Conservation (phyloP, 768 basidiomycete genomes). For the Leucocoprinus birnbaumii region DNA sequence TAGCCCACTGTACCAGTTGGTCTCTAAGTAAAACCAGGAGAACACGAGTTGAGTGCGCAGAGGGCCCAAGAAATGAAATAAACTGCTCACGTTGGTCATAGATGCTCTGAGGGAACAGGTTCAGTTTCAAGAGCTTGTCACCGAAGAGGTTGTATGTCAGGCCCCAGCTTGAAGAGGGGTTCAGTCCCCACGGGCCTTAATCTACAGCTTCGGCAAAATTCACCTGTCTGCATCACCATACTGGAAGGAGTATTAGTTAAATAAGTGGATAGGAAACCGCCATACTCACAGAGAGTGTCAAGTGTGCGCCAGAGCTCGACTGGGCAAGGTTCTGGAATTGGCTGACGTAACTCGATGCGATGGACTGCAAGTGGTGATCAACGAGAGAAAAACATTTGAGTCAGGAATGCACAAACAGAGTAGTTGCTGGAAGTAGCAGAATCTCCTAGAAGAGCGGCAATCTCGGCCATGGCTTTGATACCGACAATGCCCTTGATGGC, state of each 20-base stretch:
- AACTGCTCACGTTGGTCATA: slow-evolving; percentile 47
- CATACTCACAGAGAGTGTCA: slow-evolving; percentile 46
- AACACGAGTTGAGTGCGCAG: not conserved
- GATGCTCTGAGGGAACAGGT: slow-evolving; percentile 47
- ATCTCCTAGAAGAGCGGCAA: slow-evolving; percentile 42
- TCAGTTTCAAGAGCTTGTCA: slow-evolving; percentile 53
- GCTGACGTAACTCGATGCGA: slow-evolving; percentile 40
- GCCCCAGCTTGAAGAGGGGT: slow-evolving; percentile 42
- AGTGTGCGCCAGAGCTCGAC: slow-evolving; percentile 32
- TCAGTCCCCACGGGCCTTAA: not conserved
- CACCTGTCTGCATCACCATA: slow-evolving; percentile 53
- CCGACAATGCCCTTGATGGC: slow-evolving; percentile 72
- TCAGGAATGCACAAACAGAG: slow-evolving; percentile 24
- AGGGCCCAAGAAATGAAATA: too few relatives aligned
- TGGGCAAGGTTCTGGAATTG: slow-evolving; percentile 16
- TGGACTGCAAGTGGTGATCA: slow-evolving; percentile 36
- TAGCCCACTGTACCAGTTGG: slow-evolving; percentile 48
- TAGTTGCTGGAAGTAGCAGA: slow-evolving; percentile 35
- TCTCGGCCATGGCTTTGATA: slow-evolving; percentile 60
- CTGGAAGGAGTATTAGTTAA: slow-evolving; percentile 18
- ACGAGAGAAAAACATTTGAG: too few relatives aligned
- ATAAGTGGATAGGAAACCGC: not conserved
- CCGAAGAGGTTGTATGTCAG: slow-evolving; percentile 62
- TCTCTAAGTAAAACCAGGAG: slow-evolving; percentile 29
- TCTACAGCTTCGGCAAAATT: not conserved